phyloP scores from a whole-genome alignment of 176 grass and related monocot genomes.

The Ampelocalamus luodianensis region DNA sequence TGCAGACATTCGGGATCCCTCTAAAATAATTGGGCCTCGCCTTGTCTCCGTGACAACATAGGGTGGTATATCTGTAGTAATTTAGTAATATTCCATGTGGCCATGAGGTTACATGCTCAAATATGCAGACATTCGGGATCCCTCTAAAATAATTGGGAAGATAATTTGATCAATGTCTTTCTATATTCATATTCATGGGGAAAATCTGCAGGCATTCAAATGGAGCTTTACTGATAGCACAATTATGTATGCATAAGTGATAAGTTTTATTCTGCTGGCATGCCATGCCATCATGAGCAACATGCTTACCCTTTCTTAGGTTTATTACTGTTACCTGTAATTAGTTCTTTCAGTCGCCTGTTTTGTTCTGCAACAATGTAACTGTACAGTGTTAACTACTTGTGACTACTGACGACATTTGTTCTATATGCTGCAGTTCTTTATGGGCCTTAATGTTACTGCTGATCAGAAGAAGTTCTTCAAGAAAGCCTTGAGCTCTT shows the following conservation, averaged over 20 bases:
- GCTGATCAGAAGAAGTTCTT: slow-evolving; percentile 87
- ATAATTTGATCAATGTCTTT: not conserved
- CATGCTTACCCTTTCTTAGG: not conserved
- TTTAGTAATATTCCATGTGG: slow-evolving; percentile 8
- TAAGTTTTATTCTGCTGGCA: not conserved
- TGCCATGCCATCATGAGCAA: slow-evolving; percentile 30
- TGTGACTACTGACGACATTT: not conserved
- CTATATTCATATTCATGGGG: not conserved
- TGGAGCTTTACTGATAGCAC: not conserved
- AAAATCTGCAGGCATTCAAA: not conserved
- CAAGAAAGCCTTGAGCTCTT: slow-evolving; percentile 86
- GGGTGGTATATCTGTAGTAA: slow-evolving; percentile 17
- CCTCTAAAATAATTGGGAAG: slow-evolving; percentile 23
- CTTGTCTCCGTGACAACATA: too few species aligned
- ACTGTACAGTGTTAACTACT: not conserved
- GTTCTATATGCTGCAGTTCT: slow-evolving; percentile 67
- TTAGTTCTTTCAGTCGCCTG: slow-evolving; percentile 2
- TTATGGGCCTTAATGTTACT: slow-evolving; percentile 72
- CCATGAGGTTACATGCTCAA: not conserved
- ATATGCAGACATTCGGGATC: not conserved
- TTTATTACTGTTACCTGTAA: not conserved
- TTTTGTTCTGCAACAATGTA: not conserved
- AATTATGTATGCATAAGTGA: slow-evolving; percentile 32
- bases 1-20: too few species aligned
- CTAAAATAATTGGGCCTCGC: too few species aligned